A percentile compares a stretch with the other conserved stretches of the same genome.
Conservation (phyloP, 1,139 yeast species). For the Saccharomycopsis hybrid region DNA sequence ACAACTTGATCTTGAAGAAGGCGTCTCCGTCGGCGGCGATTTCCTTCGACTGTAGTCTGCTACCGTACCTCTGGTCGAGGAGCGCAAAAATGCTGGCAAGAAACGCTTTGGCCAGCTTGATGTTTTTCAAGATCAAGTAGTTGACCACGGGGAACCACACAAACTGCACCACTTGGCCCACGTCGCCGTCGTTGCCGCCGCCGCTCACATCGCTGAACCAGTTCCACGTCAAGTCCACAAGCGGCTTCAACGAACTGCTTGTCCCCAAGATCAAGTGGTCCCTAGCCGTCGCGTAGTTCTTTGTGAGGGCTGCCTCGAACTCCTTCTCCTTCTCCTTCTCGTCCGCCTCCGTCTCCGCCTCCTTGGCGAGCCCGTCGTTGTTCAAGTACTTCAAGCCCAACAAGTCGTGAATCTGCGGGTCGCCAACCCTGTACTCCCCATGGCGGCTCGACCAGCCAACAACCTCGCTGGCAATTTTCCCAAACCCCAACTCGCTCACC, state of each 20-base stretch:
- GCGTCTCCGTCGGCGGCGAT: conserved; percentile 6
- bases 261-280: conserved; percentile 66
- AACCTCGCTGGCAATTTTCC: conserved; percentile 58
- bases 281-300: conserved; percentile 28
- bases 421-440: conserved; percentile 56
- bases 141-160: conserved; percentile 50
- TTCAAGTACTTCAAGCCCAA: conserved; percentile 18
- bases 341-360: conserved; percentile 26
- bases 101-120: conserved; percentile 42
- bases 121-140: conserved; percentile 57
- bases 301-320: too few species aligned
- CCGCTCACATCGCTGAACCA: too few species aligned
- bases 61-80: conserved; percentile 22
- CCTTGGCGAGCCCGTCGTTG: not conserved
- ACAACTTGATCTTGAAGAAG: conserved; percentile 27
- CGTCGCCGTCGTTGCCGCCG: too few species aligned
- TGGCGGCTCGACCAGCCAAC: conserved; percentile 53
- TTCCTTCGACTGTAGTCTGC: conserved; percentile 12
- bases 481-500: conserved; percentile 59
- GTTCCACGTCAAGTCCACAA: conserved; percentile 44
- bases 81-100: conserved; percentile 35
- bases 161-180: conserved; percentile 36
- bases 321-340: conserved; percentile 24
- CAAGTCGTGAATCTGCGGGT: conserved; percentile 64
- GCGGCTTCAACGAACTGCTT: conserved; percentile 22